Evolutionary conservation across 2,329 filamentous ascomycete species (phyloP).

Genomic region (Mariannaea sp.): DNA sequence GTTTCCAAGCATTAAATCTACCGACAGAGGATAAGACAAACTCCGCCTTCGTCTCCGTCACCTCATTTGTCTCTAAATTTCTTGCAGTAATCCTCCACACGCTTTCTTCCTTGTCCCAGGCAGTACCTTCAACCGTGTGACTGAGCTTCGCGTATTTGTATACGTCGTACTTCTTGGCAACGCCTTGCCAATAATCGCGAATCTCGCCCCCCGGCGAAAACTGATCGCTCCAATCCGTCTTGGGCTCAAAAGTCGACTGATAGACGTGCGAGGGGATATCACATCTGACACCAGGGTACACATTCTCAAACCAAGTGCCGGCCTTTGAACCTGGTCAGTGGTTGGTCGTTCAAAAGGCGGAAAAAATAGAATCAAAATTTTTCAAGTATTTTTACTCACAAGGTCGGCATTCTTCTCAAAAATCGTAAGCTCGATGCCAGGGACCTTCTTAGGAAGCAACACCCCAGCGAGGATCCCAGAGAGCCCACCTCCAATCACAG

Average conservation of each 20-base stretch:
- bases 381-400: no score
- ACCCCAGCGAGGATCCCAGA: slow-evolving; percentile 59
- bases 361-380: not conserved
- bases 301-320: slow-evolving; percentile 60
- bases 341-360: not conserved
- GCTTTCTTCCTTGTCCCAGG: slow-evolving; percentile 58
- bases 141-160: slow-evolving; percentile 61
- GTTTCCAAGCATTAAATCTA: slow-evolving; percentile 67
- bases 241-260: slow-evolving; percentile 69
- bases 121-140: slow-evolving; percentile 58
- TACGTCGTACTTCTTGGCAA: slow-evolving; percentile 68
- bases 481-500: slow-evolving; percentile 45
- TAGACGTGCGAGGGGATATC: slow-evolving; percentile 74
- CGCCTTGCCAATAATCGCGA: slow-evolving; percentile 65
- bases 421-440: slow-evolving; percentile 66
- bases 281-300: slow-evolving; percentile 69
- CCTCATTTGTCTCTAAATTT: slow-evolving; percentile 45
- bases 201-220: slow-evolving; percentile 73
- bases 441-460: slow-evolving; percentile 70
- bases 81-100: slow-evolving; percentile 60
- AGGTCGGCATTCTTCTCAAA: slow-evolving; percentile 72
- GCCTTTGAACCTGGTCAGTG: slow-evolving; percentile 40
- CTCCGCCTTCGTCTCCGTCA: slow-evolving; percentile 56
- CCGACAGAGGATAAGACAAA: slow-evolving; percentile 68
- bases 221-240: slow-evolving; percentile 70